Conservation (phyloP, 768 basidiomycete genomes). For the Exsudoporus frostii region DNA sequence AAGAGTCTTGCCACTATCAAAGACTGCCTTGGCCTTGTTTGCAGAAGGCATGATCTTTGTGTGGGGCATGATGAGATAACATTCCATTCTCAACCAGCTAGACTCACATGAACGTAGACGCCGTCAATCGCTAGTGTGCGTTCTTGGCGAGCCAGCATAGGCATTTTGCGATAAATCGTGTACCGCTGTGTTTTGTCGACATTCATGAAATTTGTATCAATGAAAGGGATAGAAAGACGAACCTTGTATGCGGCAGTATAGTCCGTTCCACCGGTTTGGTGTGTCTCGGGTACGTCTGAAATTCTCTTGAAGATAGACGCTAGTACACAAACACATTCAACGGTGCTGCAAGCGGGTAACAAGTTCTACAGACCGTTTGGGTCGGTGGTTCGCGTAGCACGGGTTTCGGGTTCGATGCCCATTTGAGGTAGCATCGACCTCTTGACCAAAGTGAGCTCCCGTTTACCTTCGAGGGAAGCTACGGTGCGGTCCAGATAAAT, state of each 20-base stretch:
- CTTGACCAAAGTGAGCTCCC: slow-evolving; percentile 79
- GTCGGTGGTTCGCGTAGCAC: slow-evolving; percentile 74
- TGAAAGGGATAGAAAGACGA: slow-evolving; percentile 3
- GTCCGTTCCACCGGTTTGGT: slow-evolving; percentile 64
- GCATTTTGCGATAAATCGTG: slow-evolving; percentile 89
- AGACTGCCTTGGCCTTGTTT: slow-evolving; percentile 74
- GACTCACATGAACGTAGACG: slow-evolving; percentile 80
- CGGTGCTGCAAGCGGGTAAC: background rate
- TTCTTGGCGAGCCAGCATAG: slow-evolving; percentile 90
- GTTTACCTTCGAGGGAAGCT: slow-evolving; percentile 87
- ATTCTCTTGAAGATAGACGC: slow-evolving; percentile 93
- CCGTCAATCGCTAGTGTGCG: slow-evolving; percentile 93
- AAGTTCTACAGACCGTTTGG: slow-evolving; percentile 69
- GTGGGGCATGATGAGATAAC: slow-evolving; percentile 7
- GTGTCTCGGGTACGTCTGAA: slow-evolving; percentile 60
- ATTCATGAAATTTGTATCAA: background rate
- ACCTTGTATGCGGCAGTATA: slow-evolving; percentile 87
- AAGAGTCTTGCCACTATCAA: slow-evolving; percentile 85
- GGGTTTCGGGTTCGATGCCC: slow-evolving; percentile 65
- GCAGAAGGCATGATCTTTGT: slow-evolving; percentile 83
- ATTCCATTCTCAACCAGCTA: background rate
- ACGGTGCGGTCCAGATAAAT: slow-evolving; percentile 94
- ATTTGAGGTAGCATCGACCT: slow-evolving; percentile 70
- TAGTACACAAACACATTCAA: slow-evolving; percentile 25
- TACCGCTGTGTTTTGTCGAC: slow-evolving; percentile 60